Evolutionary conservation across 352 stramenopile genomes (phyloP), one percentile per base, ranked within the genome.

Genomic region (Phytopythium oedochilum): DNA sequence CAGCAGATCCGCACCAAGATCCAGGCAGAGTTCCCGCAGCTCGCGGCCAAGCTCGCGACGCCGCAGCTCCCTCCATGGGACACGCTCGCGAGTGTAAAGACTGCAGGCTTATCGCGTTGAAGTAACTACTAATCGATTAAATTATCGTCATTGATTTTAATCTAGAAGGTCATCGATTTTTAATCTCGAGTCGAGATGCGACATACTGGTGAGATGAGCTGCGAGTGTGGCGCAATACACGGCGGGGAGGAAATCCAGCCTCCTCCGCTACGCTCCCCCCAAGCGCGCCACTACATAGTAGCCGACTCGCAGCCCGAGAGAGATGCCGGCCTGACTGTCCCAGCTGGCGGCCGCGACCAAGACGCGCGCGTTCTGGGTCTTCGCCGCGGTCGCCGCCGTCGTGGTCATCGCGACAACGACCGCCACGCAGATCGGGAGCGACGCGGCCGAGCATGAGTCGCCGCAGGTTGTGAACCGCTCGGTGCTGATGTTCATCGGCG

Each of bases 1-100:
- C 46, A 70, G 42, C 53, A 70, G 35, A 47, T 84, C 8, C 32
- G 53, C 0, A 49, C 40, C 8, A 70, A 67, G 50, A 75, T 84
- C 39, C 52, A 32, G 23, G 44, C 59, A 14, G 48, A 45, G 11
- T 73, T 70, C 59, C 64, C 64, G 28, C 32, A 20, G 1, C 18
- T 71, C 29, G 52, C 34, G 55, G 23, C 40, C 15, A 40, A 40
- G 9, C 42, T 71, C 14, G 11, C 60, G 20, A 44, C 44, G 7
- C 32, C 11, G 25, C 50, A 57, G 29, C 58, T 65, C 32, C 60
- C 64, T n/a, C n/a, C n/a, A n/a, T n/a, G n/a, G n/a, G n/a, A n/a
- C n/a, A n/a, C n/a, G n/a, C n/a, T n/a, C n/a, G n/a, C n/a, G n/a
- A n/a, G n/a, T n/a, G n/a, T n/a, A n/a, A n/a, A n/a, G n/a, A n/a